phyloP scores from a whole-genome alignment of 495 filamentous ascomycete genomes.

The Jackrogersella minutella region DNA sequence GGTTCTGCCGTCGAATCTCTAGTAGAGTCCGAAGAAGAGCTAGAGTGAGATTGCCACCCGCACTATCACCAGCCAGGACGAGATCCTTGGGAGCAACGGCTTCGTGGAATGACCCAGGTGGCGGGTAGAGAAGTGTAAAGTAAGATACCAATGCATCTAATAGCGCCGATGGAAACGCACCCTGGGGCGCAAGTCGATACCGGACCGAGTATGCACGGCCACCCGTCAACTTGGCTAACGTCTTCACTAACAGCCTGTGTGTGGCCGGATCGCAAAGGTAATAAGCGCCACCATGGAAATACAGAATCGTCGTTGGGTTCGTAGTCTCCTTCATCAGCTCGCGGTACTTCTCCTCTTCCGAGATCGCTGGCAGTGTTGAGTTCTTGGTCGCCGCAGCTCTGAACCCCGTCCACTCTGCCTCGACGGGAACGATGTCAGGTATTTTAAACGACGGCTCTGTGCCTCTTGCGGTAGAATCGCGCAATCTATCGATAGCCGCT shows the following conservation, averaged over 20 bases:
- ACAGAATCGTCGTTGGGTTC: conserved; percentile 75
- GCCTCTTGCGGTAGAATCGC: conserved; percentile 50
- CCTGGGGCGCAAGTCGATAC: conserved; percentile 88
- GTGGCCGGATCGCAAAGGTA: conserved; percentile 80
- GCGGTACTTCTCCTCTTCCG: conserved; percentile 75
- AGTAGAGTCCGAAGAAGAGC: conserved; percentile 78
- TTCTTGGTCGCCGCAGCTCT: conserved; percentile 65
- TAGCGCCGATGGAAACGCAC: conserved; percentile 82
- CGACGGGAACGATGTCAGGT: conserved; percentile 65
- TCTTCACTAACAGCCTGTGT: conserved; percentile 59
- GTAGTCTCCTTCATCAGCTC: conserved; percentile 74
- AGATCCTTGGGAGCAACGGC: conserved; percentile 75
- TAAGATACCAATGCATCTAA: conserved; percentile 87
- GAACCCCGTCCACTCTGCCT: conserved; percentile 90
- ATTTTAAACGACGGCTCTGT: conserved; percentile 55
- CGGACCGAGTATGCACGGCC: conserved; percentile 77
- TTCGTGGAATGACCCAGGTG: conserved; percentile 73
- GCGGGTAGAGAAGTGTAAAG: conserved; percentile 82
- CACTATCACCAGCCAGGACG: conserved; percentile 84
- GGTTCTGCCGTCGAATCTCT: conserved; percentile 66
- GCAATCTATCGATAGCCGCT: conserved; percentile 71
- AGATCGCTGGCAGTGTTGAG: conserved; percentile 62
- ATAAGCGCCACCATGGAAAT: conserved; percentile 91
- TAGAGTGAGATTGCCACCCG: conserved; percentile 80
- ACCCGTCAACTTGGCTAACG: conserved; percentile 58